Evolutionary conservation across 257 asterid species (phyloP).

Genomic region (Ilex aquifolium): DNA sequence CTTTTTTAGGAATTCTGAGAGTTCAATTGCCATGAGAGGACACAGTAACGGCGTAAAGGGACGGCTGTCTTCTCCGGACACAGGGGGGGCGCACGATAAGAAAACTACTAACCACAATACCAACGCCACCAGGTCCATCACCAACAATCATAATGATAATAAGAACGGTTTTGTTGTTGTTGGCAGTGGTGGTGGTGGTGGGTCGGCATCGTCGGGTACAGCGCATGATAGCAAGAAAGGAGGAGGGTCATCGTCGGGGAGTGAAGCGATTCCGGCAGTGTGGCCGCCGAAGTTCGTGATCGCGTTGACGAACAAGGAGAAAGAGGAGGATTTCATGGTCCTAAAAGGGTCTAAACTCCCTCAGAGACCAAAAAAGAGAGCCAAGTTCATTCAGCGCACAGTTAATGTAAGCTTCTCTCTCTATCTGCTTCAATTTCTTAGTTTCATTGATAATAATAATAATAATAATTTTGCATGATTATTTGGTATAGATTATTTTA

Average conservation of each 20-base stretch:
- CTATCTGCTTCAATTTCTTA: background rate
- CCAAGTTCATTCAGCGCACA: constrained; percentile 76
- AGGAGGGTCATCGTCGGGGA: constrained; percentile 61
- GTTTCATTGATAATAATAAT: no score
- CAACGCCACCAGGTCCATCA: constrained; percentile 14
- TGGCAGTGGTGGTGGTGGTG: constrained; percentile 31
- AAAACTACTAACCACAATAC: constrained; percentile 13
- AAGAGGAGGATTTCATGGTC: constrained; percentile 88
- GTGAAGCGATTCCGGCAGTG: constrained; percentile 49
- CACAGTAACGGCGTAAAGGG: constrained; percentile 38
- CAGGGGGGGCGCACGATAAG: constrained; percentile 29
- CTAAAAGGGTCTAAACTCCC: constrained; percentile 92
- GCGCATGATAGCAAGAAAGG: constrained; percentile 55
- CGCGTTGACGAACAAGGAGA: constrained; percentile 80
- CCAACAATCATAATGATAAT: constrained; percentile 13
- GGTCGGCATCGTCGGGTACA: constrained; percentile 70
- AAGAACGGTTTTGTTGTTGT: constrained; percentile 8
- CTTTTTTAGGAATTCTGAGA: constrained; percentile 57
- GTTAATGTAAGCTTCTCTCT: constrained; percentile 67
- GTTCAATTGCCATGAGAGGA: constrained; percentile 40
- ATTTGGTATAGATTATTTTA: no score
- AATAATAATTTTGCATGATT: no score
- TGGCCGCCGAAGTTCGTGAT: constrained; percentile 90
- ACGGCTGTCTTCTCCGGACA: constrained; percentile 41
- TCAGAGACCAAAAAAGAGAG: constrained; percentile 92